A percentile compares a stretch with the other conserved stretches of the same genome.
phyloP scores from a whole-genome alignment of 768 basidiomycete genomes.

The Termitomyces sp. region DNA sequence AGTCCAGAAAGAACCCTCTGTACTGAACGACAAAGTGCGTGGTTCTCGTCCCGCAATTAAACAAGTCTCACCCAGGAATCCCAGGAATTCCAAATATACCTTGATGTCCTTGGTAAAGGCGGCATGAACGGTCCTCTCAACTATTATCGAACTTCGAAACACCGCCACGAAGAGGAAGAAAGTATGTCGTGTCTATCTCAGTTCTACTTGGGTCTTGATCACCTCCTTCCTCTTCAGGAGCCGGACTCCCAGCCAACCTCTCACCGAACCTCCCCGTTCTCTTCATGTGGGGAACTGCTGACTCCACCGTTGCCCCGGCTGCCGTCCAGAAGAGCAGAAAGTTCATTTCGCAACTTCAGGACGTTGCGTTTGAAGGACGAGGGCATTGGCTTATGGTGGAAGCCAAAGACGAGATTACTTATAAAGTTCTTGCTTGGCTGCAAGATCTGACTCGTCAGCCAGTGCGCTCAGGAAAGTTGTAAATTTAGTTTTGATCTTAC shows the following conservation, averaged over 20 bases:
- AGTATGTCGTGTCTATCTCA: slow-evolving; percentile 21
- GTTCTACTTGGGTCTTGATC: not conserved
- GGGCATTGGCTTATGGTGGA: slow-evolving; percentile 74
- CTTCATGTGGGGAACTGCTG: slow-evolving; percentile 54
- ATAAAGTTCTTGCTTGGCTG: slow-evolving; percentile 44
- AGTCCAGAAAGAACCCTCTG: slow-evolving; percentile 9
- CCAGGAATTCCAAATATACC: slow-evolving; percentile 56
- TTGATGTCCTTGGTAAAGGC: slow-evolving; percentile 38
- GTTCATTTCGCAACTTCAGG: slow-evolving; percentile 46
- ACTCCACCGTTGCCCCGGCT: slow-evolving; percentile 38
- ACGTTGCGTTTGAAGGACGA: slow-evolving; percentile 45
- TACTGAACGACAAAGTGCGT: slow-evolving; percentile 24
- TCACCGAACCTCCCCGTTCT: slow-evolving; percentile 51
- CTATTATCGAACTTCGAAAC: slow-evolving; percentile 62
- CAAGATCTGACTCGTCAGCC: slow-evolving; percentile 23
- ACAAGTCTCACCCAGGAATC: not conserved
- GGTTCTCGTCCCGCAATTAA: not conserved
- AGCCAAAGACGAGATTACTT: slow-evolving; percentile 48
- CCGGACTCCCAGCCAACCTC: slow-evolving; percentile 36
- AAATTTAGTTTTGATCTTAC: not conserved
- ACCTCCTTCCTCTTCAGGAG: slow-evolving; percentile 26
- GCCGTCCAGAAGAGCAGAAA: slow-evolving; percentile 40
- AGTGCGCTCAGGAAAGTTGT: slow-evolving; percentile 14
- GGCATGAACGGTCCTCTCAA: slow-evolving; percentile 68
- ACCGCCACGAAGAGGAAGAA: slow-evolving; percentile 64